Evolutionary conservation across 2,329 filamentous ascomycete genomes (phyloP).

Genomic region (Scedosporium dehoogii): DNA sequence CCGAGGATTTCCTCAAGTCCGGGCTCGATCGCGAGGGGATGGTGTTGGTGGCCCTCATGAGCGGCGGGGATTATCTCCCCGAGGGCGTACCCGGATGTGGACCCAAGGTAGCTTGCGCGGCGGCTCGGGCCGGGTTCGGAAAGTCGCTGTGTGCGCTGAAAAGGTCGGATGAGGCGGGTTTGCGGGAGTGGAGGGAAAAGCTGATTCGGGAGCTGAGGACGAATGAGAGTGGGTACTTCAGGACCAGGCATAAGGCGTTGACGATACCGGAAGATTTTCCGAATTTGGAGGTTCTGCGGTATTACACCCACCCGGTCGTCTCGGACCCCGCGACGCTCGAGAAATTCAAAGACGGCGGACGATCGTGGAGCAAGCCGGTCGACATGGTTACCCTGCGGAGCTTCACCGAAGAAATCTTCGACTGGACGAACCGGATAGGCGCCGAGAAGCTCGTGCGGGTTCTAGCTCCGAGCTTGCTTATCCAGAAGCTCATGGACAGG

Average conservation of each 20-base stretch:
- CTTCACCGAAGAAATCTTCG: conserved; percentile 72
- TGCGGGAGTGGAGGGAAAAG: conserved; percentile 61
- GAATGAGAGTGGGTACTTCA: conserved; percentile 77
- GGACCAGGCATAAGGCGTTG: conserved; percentile 62
- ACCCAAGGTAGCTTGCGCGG: conserved; percentile 79
- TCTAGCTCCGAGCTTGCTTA: conserved; percentile 66
- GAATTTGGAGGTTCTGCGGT: conserved; percentile 65
- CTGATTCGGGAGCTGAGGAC: conserved; percentile 68
- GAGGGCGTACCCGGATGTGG: conserved; percentile 83
- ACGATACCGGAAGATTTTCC: conserved; percentile 75
- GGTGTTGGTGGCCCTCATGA: conserved; percentile 90
- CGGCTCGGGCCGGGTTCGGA: conserved; percentile 80
- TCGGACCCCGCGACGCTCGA: conserved; percentile 51
- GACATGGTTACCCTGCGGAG: conserved; percentile 58
- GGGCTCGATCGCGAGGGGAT: conserved; percentile 78
- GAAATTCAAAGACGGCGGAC: conserved; percentile 39
- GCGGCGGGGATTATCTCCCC: conserved; percentile 87
- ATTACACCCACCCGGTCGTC: conserved; percentile 80
- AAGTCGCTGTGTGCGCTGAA: conserved; percentile 59
- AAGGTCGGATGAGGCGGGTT: conserved; percentile 44
- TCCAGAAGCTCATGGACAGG: conserved; percentile 38
- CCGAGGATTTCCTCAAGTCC: conserved; percentile 36
- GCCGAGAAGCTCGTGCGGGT: conserved; percentile 78
- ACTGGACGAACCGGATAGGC: conserved; percentile 71
- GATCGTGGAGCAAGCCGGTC: conserved; percentile 49